A percentile compares a stretch with the other conserved stretches of the same genome.
These are phyloP conservation scores for Forsythia viridissima DNA, from an alignment of 257 asterid species.

Conservation along the genomic window DNA sequence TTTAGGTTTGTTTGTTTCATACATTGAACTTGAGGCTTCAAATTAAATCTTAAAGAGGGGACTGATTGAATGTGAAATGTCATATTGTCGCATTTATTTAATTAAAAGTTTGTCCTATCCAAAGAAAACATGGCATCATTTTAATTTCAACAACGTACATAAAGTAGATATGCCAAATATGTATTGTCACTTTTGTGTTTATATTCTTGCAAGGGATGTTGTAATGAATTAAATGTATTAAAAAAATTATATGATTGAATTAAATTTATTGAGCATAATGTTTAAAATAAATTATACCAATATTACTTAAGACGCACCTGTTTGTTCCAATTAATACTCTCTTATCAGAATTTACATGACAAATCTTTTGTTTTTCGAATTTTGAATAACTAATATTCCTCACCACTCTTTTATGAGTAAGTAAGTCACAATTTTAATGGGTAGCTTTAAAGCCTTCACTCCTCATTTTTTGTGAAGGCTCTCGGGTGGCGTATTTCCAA, in stretches of 20 bases:
- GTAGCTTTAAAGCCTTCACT: too few species aligned
- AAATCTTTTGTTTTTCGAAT: too few species aligned
- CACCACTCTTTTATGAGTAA: too few species aligned
- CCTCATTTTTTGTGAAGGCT: too few species aligned
- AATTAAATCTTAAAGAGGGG: not conserved
- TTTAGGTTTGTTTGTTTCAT: not conserved
- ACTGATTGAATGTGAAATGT: not conserved
- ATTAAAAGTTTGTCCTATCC: not conserved
- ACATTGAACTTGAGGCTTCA: not conserved
- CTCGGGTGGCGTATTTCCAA: too few species aligned
- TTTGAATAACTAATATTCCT: too few species aligned
- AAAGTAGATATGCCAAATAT: not conserved
- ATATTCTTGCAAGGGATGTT: not conserved
- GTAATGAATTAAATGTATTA: not conserved
- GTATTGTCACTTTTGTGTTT: not conserved
- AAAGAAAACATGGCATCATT: not conserved
- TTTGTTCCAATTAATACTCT: too few species aligned
- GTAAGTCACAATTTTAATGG: too few species aligned
- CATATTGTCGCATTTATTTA: not conserved
- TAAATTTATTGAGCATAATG: not conserved
- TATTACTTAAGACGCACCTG: too few species aligned
- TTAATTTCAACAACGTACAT: not conserved
- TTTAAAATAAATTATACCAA: too few species aligned
- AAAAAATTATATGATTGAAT: not conserved
- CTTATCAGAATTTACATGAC: too few species aligned